Base-by-base conservation (phyloP, 768 basidiomycete species). In the Suillus paluster region DNA sequence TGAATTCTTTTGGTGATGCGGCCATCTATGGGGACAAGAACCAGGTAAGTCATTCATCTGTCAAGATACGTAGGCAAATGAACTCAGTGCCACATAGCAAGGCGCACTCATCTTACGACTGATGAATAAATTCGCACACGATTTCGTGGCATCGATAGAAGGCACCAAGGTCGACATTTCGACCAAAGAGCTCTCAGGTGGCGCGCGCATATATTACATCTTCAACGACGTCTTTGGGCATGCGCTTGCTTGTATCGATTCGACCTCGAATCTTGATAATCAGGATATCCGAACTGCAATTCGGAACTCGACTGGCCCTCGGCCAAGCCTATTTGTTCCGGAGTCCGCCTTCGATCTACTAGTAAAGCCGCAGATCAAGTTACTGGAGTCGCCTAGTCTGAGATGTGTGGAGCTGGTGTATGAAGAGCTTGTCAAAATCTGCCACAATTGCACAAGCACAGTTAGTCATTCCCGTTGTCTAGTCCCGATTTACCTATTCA, bases 371-470 rank as follows among this genome's bases (percentile, higher is more conserved):
- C 97, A 99, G 76, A 98, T 99, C 74, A 96, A 97, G 78, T 81
- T 99, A 25, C 78, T 99, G 55, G 97, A 99, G 75, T 86, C 94
- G 12, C 97, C 97, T 15, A 94, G 94, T 77, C 75, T 97, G 77
- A 84, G 97, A 46, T 99, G 97, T 68, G 97, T 99, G 21, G 97
- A 99, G 75, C 78, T 99, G 68, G 97, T 99, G 9, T 99, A 99
- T 73, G 97, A 99, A 75, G 97, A 99, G 76, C 80, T 99, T 58
- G 98, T 99, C 66, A 99, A 99, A 82, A 96, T 99, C 50, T 99
- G 97, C 76, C 97, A 99, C 73, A 99, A 97, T 71, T 98, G 97
- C 77, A 97, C 97, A 4, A 92, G 92, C 73, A 74, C 84, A 56
- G 95, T 96, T 71, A 72, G 86, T 77, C 27, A n/a, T 41, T 54